These are phyloP conservation scores for Phaseolus lunatus DNA, from an alignment of 306 rosid genomes.

Conservation along the genomic window DNA sequence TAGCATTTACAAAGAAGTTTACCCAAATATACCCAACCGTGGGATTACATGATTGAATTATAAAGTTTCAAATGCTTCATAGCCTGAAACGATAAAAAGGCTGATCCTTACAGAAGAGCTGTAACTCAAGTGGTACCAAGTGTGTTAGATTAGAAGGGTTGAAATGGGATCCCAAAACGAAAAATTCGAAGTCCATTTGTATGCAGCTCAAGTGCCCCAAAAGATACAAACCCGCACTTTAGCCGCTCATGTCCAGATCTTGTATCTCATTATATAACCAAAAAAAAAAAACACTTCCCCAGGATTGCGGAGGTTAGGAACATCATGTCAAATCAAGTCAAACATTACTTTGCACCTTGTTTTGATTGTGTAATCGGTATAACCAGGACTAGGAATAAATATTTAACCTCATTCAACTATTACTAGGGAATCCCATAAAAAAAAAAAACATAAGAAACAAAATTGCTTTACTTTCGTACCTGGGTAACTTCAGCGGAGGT, in stretches of 20 bases:
- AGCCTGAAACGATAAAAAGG: background rate
- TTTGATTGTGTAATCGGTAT: background rate
- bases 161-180: background rate
- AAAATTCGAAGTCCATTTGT: background rate
- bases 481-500: conserved; percentile 98
- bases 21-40: background rate
- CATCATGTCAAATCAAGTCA: conserved; percentile 37
- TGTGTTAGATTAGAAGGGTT: background rate
- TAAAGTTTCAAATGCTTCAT: conserved; percentile 6
- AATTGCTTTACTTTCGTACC: conserved; percentile 47
- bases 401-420: background rate
- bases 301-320: conserved; percentile 25
- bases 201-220: background rate
- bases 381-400: background rate
- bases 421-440: background rate
- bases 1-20: too few relatives aligned
- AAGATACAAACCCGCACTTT: background rate
- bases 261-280: background rate
- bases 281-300: conserved; percentile 9
- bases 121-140: background rate
- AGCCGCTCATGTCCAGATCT: conserved; percentile 10
- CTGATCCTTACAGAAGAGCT: background rate
- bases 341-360: conserved; percentile 20
- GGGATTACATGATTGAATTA: background rate
- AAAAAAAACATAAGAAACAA: background rate